phyloP scores from a whole-genome alignment of 257 asterid genomes.

The Solanum pimpinellifolium region DNA sequence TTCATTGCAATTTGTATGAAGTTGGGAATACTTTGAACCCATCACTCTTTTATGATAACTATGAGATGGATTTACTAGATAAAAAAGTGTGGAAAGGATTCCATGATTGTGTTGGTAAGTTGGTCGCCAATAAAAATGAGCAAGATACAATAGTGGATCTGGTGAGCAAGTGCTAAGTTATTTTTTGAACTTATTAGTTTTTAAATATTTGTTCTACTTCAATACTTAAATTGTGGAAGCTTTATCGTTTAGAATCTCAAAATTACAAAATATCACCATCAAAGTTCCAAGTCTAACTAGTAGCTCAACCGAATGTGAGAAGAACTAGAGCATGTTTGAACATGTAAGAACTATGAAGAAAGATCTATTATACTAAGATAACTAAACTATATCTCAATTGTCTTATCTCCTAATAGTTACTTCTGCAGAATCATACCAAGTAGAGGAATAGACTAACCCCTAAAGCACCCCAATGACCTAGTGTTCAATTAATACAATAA shows the following conservation, averaged over 20 bases:
- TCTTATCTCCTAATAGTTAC: background rate
- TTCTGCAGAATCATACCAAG: background rate
- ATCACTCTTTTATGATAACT: background rate
- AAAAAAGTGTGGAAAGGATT: background rate
- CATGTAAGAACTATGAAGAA: background rate
- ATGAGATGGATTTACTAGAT: background rate
- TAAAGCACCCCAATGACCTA: background rate
- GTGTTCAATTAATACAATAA: background rate
- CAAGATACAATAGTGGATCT: background rate
- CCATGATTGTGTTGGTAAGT: background rate
- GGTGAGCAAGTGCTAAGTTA: background rate
- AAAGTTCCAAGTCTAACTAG: background rate
- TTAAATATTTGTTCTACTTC: background rate
- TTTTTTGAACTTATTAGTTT: no score
- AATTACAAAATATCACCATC: background rate
- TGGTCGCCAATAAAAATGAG: background rate
- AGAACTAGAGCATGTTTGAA: background rate
- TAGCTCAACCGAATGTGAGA: background rate
- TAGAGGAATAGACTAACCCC: background rate
- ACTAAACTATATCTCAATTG: background rate
- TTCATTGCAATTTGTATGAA: no score
- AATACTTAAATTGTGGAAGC: background rate
- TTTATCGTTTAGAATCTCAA: no score
- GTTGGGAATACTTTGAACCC: background rate
- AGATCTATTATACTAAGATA: background rate